These are phyloP conservation scores for Hibiscus syriacus DNA, from an alignment of 345 rosid genomes.

Conservation along the genomic window DNA sequence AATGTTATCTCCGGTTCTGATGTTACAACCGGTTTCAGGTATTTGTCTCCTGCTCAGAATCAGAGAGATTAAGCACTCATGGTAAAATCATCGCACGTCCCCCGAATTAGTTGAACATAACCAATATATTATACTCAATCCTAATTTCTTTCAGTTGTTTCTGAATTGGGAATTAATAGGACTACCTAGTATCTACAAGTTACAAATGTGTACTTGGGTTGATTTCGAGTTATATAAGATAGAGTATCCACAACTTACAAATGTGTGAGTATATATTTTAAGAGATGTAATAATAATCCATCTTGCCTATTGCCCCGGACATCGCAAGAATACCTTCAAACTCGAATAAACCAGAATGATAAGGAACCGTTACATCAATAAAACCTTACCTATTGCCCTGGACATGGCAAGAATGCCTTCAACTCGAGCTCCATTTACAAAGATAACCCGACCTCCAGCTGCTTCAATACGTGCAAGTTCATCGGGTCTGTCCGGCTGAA, in stretches of 20 bases:
- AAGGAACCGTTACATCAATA: background rate
- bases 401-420: conserved; percentile 87
- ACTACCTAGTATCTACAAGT: too few species aligned
- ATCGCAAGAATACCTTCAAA: background rate
- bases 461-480: conserved; percentile 67
- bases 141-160: too few species aligned
- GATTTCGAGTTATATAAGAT: background rate
- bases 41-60: conserved; percentile 49
- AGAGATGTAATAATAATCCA: background rate
- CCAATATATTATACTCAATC: too few species aligned
- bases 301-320: background rate
- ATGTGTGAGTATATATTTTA: background rate
- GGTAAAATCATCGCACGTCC: too few species aligned
- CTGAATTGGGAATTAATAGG: too few species aligned
- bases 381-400: conserved; percentile 65
- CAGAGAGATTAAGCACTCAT: background rate
- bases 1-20: conserved; percentile 60
- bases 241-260: background rate
- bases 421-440: conserved; percentile 57
- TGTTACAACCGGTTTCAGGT: conserved; percentile 55
- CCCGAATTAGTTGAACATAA: too few species aligned
- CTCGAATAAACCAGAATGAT: background rate
- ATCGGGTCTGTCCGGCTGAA: conserved; percentile 78
- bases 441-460: conserved; percentile 59
- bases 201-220: too few species aligned